phyloP scores from a whole-genome alignment of 345 rosid genomes.

The Citrus glauca region DNA sequence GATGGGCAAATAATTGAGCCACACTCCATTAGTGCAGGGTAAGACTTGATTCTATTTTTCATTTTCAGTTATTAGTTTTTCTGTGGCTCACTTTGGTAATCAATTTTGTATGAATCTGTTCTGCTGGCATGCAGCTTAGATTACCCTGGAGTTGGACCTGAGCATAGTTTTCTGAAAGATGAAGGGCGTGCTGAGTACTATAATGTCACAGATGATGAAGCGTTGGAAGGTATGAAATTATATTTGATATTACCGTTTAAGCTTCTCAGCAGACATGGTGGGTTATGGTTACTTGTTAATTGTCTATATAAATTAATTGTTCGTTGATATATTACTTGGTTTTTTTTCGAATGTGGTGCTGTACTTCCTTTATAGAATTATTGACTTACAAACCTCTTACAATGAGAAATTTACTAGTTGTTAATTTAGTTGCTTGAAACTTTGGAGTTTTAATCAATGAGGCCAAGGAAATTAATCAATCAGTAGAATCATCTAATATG shows the following conservation, averaged over 20 bases:
- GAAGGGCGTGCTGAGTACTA: constrained; percentile 79
- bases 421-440: neutral
- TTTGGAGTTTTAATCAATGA: neutral
- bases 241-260: neutral
- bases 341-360: neutral
- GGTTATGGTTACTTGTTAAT: neutral
- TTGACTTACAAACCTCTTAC: neutral
- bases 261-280: neutral
- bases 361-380: neutral
- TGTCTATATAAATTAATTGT: neutral
- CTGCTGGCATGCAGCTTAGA: constrained; percentile 59
- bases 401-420: neutral
- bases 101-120: neutral
- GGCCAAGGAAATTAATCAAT: no score
- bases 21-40: constrained; percentile 98
- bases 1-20: constrained; percentile 94
- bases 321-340: neutral
- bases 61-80: neutral
- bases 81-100: neutral
- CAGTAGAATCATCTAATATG: neutral
- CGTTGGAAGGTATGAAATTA: constrained; percentile 62
- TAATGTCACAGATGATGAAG: constrained; percentile 80
- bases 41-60: constrained; percentile 1
- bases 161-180: constrained; percentile 93
- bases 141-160: constrained; percentile 98